These are phyloP conservation scores for Coffea canephora DNA, from an alignment of 257 asterid species.

Conservation along the genomic window DNA sequence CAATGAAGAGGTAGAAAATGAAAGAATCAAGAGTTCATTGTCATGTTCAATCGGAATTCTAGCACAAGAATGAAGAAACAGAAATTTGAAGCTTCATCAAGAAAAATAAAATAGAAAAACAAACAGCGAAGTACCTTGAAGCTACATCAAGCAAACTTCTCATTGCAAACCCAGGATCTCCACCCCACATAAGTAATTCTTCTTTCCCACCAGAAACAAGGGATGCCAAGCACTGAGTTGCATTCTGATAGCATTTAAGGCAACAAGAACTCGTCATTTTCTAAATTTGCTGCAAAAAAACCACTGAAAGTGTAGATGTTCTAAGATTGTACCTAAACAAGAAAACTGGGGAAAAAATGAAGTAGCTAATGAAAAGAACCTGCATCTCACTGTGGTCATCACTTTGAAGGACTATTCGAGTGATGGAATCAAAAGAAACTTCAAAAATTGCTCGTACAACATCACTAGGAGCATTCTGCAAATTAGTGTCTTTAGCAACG, in stretches of 20 bases:
- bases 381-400: constrained; percentile 91
- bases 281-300: neutral
- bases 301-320: constrained; percentile 14
- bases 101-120: constrained; percentile 7
- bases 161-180: constrained; percentile 85
- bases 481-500: constrained; percentile 12
- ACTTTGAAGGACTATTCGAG: constrained; percentile 75
- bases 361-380: constrained; percentile 40
- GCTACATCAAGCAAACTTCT: constrained; percentile 91
- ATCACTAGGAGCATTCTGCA: constrained; percentile 81
- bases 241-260: constrained; percentile 55
- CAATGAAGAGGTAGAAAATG: neutral
- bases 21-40: neutral
- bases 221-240: constrained; percentile 90
- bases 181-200: constrained; percentile 81
- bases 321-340: neutral
- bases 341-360: constrained; percentile 10
- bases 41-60: neutral
- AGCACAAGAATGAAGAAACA: neutral
- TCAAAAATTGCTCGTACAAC: constrained; percentile 70
- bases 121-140: constrained; percentile 63
- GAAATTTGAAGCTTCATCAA: neutral
- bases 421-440: constrained; percentile 69
- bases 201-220: constrained; percentile 83
- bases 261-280: constrained; percentile 12